Evolutionary conservation across 805 yeast genomes (phyloP), one percentile per base, ranked within the genome.

Genomic region (Pichia kluyveri): DNA sequence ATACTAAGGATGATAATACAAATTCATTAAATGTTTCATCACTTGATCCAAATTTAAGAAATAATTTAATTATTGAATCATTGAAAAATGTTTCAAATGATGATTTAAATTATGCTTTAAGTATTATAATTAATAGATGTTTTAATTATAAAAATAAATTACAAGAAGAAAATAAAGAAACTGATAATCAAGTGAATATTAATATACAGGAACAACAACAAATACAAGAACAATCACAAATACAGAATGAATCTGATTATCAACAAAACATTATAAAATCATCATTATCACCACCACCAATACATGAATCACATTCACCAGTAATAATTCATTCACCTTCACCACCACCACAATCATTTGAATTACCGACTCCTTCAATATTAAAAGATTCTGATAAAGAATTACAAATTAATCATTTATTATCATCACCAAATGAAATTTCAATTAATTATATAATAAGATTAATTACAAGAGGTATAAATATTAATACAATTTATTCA

Each of bases 401-500:
- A 53, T 72, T 70, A 15, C 83, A 82, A 49, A 70, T 85, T n/a
- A 69, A 73, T 41, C 79, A 81, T 55, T 81, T 80, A 56, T 71
- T 81, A 56, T 37, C 39, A 17, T 69, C 67, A 54, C 46, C 45
- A 54, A 8, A 45, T 48, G 38, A 57, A 10, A 11, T 8, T 12
- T 17, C 42, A 15, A 67, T 87, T 14, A 69, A 82, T 5, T 59
- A 91, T 14, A 69, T 90, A 39, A 77, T 88, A 1, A 71, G 98
- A 60, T 65, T 89, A 41, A 86, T 93, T 0, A 82, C 96, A 0
- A 71, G 99, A 55, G 99, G 97, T 0, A 71, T 86, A 54, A 68
- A 66, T 51, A 51, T 60, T 27, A 49, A 48, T 44, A 42, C 39
- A 58, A 77, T 70, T 42, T 71, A 78, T 61, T 71, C 86, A 51